Conservation (phyloP, 1,284 basidiomycete genomes). For the Sparassis latifolia region DNA sequence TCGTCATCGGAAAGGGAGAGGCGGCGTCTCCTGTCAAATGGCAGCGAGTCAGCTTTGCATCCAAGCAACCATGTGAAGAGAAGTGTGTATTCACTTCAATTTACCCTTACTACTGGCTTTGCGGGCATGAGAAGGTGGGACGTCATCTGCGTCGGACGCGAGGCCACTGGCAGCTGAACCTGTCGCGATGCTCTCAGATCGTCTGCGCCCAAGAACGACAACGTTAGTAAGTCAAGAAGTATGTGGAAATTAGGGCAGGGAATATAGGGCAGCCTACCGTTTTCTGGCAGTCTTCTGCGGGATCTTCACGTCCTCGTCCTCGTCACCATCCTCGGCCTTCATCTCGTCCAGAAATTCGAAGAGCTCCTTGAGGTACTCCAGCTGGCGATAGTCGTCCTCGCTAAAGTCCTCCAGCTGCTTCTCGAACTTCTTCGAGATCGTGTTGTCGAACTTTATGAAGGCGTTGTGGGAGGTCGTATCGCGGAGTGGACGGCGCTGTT, state of each 20-base stretch:
- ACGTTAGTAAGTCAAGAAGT: background rate
- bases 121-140: conserved; percentile 16
- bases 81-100: conserved; percentile 23
- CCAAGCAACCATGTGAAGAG: background rate
- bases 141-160: conserved; percentile 23
- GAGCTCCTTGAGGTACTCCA: conserved; percentile 52
- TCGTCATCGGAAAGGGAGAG: conserved; percentile 41
- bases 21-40: conserved; percentile 23
- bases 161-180: conserved; percentile 19
- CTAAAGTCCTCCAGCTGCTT: conserved; percentile 56
- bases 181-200: conserved; percentile 31
- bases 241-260: background rate
- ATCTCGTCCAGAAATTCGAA: conserved; percentile 63
- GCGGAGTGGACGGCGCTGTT: conserved; percentile 65
- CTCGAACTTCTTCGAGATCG: conserved; percentile 52
- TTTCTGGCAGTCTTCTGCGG: conserved; percentile 35
- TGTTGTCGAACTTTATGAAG: conserved; percentile 58
- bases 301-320: conserved; percentile 31
- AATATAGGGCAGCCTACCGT: conserved; percentile 14
- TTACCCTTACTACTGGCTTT: conserved; percentile 22
- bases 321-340: conserved; percentile 41
- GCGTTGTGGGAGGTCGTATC: conserved; percentile 70
- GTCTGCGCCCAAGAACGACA: conserved; percentile 11
- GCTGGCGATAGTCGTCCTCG: conserved; percentile 62
- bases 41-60: conserved; percentile 1